A percentile compares a stretch with the other conserved stretches of the same genome.
These are phyloP conservation scores for Loxodes magnus DNA, from an alignment of 73 alveolate species.

Conservation along the genomic window DNA sequence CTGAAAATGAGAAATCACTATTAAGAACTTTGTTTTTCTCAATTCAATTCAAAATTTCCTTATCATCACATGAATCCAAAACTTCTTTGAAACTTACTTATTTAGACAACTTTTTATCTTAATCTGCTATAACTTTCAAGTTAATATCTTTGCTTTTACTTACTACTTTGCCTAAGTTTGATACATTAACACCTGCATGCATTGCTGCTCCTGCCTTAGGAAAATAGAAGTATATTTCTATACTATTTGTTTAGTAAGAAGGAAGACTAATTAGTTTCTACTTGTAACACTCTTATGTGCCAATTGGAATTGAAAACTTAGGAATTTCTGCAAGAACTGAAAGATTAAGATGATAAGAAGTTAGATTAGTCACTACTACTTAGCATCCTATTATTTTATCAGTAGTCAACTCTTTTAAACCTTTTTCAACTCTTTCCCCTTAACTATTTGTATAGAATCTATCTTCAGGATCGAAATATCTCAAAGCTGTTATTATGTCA, in stretches of 20 bases:
- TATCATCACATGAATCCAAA: conserved; percentile 36
- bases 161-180: conserved; percentile 51
- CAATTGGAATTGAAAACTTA: conserved; percentile 73
- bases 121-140: conserved; percentile 43
- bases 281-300: conserved; percentile 41
- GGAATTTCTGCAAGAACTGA: conserved; percentile 79
- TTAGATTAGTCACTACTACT: conserved; percentile 81
- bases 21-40: conserved; percentile 33
- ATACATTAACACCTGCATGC: conserved; percentile 72
- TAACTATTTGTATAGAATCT: too few species aligned
- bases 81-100: conserved; percentile 55
- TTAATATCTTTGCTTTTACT: conserved; percentile 42
- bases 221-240: conserved; percentile 73
- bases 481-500: conserved; percentile 45
- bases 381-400: conserved; percentile 62
- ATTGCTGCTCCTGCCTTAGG: conserved; percentile 62
- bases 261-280: conserved; percentile 32
- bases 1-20: conserved; percentile 32
- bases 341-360: conserved; percentile 47
- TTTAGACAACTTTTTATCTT: conserved; percentile 13
- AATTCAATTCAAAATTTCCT: conserved; percentile 35
- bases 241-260: conserved; percentile 60
- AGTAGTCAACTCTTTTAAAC: too few species aligned
- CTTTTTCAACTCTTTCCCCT: too few species aligned
- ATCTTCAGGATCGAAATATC: conserved; percentile 21